phyloP scores from a whole-genome alignment of 177 flowering plant genomes.

The Telopea speciosissima region DNA sequence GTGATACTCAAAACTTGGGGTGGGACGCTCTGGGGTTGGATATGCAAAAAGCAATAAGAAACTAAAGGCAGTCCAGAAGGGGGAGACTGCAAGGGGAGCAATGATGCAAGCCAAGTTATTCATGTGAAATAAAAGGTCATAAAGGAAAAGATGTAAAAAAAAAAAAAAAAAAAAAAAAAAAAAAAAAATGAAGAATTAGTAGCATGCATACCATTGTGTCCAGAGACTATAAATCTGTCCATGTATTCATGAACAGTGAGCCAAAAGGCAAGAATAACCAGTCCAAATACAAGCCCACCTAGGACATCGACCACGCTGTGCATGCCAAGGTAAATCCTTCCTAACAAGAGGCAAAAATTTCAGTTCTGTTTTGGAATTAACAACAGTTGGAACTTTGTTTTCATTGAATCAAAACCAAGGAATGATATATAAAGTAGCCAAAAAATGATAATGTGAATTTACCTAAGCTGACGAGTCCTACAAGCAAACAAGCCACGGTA shows the following conservation, averaged over 20 bases:
- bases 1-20: slow-evolving; percentile 97
- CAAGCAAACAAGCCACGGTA: slow-evolving; percentile 49
- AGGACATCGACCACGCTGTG: slow-evolving; percentile 80
- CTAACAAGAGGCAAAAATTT: slow-evolving; percentile 32
- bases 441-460: slow-evolving; percentile 11
- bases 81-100: slow-evolving; percentile 51
- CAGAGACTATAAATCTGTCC: slow-evolving; percentile 61
- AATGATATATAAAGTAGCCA: slow-evolving; percentile 1
- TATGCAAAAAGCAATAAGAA: slow-evolving; percentile 88
- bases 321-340: slow-evolving; percentile 98
- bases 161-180: no score
- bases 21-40: slow-evolving; percentile 94
- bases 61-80: slow-evolving; percentile 78
- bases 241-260: slow-evolving; percentile 50
- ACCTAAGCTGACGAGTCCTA: slow-evolving; percentile 77
- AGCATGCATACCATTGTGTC: slow-evolving; percentile 69
- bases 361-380: slow-evolving; percentile 11
- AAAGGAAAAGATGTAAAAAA: background rate
- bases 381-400: background rate
- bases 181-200: background rate
- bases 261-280: slow-evolving; percentile 70
- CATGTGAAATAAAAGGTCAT: no score
- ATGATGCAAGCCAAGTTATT: background rate
- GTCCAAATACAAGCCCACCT: slow-evolving; percentile 74
- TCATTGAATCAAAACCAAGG: background rate